Base-by-base conservation (phyloP, 768 basidiomycete genomes). In the Hypholoma fasciculare region DNA sequence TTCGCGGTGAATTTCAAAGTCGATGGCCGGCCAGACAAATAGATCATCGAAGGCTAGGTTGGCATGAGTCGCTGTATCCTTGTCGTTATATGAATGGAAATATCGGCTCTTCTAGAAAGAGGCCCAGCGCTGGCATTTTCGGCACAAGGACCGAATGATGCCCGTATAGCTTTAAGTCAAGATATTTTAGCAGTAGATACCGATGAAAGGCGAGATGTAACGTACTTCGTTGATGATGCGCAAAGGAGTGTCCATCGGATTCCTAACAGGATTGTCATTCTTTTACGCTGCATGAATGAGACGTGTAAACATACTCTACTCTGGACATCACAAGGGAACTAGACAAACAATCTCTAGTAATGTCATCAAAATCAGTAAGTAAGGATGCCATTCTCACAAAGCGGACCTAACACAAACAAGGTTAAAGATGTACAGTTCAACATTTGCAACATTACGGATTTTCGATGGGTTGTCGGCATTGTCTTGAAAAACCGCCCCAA, bases 61-160 rank as follows among this genome's bases (percentile, higher is more conserved):
- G 53, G 81, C 78, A 66, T 82, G 86, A 49, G 76, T 74, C 17
- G 62, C 67, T 3, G 63, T 71, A 62, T 90, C 78, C 57, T 80
- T 81, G 49, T 74, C 74, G 70, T 91, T 92, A 73, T 94, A 95
- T 6, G 83, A 84, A 49, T 87, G 83, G 63, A 92, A 94, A n/a
- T 54, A 93, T 81, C 2, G 92, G 92, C 63, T 91, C 81, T 74
- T 98, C 94, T 23, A 99, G 84, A 20, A 99, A 77, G 4, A 99
- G 82, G 12, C 97, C 97, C 14, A 99, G 81, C 1, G 95, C 89
- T 12, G 97, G 97, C 78, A 98, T 96, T 75, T 96, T 98, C 16
- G 97, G 97, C 19, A 98, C 82, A 67, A 92, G 85, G 37, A 96
- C 90, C 39, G 77, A 76, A 14, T 84, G 82, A 3, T 89, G 87